These are phyloP conservation scores for Gossypium gossypioides DNA, from an alignment of 441 rosid species.

Conservation along the genomic window DNA sequence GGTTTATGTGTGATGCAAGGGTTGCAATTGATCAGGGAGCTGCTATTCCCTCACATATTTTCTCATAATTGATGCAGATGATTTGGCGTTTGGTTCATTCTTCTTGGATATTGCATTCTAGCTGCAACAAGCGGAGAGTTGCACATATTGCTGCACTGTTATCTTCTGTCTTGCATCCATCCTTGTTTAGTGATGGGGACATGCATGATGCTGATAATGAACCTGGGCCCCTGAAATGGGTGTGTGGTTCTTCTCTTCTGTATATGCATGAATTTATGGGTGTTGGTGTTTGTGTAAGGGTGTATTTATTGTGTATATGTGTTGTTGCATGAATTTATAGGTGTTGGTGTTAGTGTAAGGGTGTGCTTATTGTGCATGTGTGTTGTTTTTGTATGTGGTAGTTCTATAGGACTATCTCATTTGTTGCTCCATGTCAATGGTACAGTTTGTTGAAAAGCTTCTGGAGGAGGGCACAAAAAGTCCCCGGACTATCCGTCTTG, in stretches of 20 bases:
- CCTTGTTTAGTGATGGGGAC: constrained; percentile 48
- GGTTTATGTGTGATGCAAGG: background rate
- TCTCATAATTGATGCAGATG: constrained; percentile 39
- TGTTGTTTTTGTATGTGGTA: background rate
- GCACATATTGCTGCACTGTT: constrained; percentile 87
- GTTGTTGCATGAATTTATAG: background rate
- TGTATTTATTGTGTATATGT: background rate
- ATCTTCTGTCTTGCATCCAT: constrained; percentile 73
- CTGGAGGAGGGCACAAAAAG: constrained; percentile 88
- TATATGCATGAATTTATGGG: background rate
- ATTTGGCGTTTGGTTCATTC: constrained; percentile 84
- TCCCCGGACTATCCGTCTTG: constrained; percentile 92
- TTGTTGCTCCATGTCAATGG: constrained; percentile 17
- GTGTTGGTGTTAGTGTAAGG: background rate
- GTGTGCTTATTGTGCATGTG: background rate
- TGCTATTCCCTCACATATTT: background rate
- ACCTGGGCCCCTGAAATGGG: constrained; percentile 91
- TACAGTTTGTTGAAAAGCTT: constrained; percentile 74
- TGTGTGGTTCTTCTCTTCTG: constrained; percentile 25
- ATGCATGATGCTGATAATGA: constrained; percentile 55
- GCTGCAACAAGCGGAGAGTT: constrained; percentile 84
- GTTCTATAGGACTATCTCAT: background rate
- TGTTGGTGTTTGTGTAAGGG: background rate
- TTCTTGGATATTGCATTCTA: constrained; percentile 83
- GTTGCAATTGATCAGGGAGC: background rate